phyloP scores from a whole-genome alignment of 352 stramenopile genomes.

The Phytophthora uliginosa region DNA sequence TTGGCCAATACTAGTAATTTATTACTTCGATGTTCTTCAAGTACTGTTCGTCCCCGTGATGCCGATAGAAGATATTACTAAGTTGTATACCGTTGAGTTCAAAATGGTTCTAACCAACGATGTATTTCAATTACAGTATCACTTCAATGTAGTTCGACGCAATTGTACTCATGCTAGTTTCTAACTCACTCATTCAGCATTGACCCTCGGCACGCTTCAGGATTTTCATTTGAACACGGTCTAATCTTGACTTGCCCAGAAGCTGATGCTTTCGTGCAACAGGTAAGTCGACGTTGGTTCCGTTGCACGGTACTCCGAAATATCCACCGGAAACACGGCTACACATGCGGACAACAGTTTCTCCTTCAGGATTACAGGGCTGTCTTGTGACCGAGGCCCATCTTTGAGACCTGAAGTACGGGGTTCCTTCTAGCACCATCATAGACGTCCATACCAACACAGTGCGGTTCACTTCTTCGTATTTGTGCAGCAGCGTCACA shows the following conservation, averaged over 20 bases:
- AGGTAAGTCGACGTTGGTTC: conserved; percentile 6
- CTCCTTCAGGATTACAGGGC: background rate
- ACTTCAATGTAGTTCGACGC: background rate
- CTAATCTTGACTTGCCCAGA: conserved; percentile 20
- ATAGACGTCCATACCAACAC: conserved; percentile 32
- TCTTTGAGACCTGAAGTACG: conserved; percentile 19
- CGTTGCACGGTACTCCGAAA: conserved; percentile 17
- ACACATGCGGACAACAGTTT: conserved; percentile 17
- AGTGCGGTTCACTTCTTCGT: conserved; percentile 5
- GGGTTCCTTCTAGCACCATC: conserved; percentile 17
- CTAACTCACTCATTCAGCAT: background rate
- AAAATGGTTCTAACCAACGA: too few relatives aligned
- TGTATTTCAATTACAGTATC: too few relatives aligned
- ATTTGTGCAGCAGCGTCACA: conserved; percentile 28
- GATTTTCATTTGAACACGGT: conserved; percentile 22
- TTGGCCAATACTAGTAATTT: too few relatives aligned
- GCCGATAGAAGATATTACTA: too few relatives aligned
- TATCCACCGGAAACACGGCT: conserved; percentile 21
- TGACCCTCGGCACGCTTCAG: conserved; percentile 1
- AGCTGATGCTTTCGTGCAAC: conserved; percentile 22
- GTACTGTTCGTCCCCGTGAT: too few relatives aligned
- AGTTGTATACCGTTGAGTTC: too few relatives aligned
- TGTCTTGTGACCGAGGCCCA: conserved; percentile 17
- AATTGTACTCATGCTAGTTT: background rate
- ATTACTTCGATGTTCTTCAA: too few relatives aligned